phyloP scores from a whole-genome alignment of 306 rosid genomes.

The Vicia villosa region DNA sequence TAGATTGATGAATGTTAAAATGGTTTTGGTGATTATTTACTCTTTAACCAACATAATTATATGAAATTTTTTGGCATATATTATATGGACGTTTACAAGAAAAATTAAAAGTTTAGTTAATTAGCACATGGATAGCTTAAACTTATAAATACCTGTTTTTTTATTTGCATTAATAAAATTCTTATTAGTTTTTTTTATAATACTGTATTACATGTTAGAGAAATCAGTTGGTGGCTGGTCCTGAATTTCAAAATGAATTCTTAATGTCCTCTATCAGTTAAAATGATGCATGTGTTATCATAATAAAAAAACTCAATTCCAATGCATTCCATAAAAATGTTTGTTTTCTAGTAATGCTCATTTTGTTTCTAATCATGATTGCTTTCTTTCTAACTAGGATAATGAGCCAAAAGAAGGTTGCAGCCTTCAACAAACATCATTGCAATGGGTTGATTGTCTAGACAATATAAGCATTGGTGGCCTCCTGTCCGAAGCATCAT shows the following conservation, averaged over 20 bases:
- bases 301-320: constrained; percentile 16
- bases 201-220: neutral
- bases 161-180: neutral
- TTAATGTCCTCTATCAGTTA: constrained; percentile 28
- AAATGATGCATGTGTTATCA: neutral
- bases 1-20: neutral
- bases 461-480: constrained; percentile 66
- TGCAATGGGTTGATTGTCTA: constrained; percentile 45
- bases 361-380: constrained; percentile 40
- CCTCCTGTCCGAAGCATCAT: constrained; percentile 68
- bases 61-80: constrained; percentile 25
- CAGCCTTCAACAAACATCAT: constrained; percentile 42
- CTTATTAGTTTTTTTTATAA: constrained; percentile 4
- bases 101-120: constrained; percentile 6
- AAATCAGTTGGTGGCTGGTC: constrained; percentile 21
- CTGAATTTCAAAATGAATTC: constrained; percentile 18
- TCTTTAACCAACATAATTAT: neutral
- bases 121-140: constrained; percentile 17
- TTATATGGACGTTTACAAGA: neutral
- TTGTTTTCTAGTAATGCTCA: constrained; percentile 40
- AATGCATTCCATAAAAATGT: neutral
- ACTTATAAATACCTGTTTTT: neutral
- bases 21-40: constrained; percentile 14
- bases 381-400: constrained; percentile 39
- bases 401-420: constrained; percentile 38